These are phyloP conservation scores for Helminthosporium solani DNA, from an alignment of 2,329 filamentous ascomycete species.

Conservation along the genomic window DNA sequence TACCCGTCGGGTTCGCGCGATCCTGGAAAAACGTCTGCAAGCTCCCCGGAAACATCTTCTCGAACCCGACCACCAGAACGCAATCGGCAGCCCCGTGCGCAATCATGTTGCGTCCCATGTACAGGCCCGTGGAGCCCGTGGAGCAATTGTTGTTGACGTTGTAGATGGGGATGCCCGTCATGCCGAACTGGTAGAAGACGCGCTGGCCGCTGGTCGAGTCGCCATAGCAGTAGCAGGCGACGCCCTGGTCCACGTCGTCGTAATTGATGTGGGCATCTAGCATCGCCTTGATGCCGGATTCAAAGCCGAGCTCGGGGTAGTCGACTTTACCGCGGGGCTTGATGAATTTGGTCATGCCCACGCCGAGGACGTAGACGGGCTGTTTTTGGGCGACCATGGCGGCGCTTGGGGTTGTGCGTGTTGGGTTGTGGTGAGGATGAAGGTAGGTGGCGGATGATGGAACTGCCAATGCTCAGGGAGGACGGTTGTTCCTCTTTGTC, in stretches of 20 bases:
- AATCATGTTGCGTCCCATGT: slow-evolving; percentile 79
- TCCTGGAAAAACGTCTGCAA: slow-evolving; percentile 84
- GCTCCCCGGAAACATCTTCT: slow-evolving; percentile 96
- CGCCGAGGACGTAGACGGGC: slow-evolving; percentile 84
- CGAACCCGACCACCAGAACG: slow-evolving; percentile 88
- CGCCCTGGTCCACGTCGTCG: slow-evolving; percentile 90
- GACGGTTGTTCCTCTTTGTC: no score
- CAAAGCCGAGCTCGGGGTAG: slow-evolving; percentile 91
- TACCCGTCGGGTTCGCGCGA: slow-evolving; percentile 74
- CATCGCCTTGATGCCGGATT: slow-evolving; percentile 87
- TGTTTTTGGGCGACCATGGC: slow-evolving; percentile 55
- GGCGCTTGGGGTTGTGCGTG: slow-evolving; percentile 9
- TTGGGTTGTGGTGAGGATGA: no score
- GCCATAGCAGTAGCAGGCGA: slow-evolving; percentile 98
- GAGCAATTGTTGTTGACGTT: slow-evolving; percentile 99
- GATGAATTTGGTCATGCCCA: slow-evolving; percentile 99
- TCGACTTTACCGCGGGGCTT: slow-evolving; percentile 92
- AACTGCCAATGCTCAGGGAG: no score
- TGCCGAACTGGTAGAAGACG: slow-evolving; percentile 98
- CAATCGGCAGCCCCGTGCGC: slow-evolving; percentile 80
- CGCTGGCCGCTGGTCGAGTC: slow-evolving; percentile 93
- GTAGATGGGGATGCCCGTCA: slow-evolving; percentile 94
- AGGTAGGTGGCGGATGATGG: no score
- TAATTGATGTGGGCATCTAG: slow-evolving; percentile 85
- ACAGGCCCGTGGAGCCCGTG: slow-evolving; percentile 87